phyloP scores from a whole-genome alignment of 2,329 filamentous ascomycete species.

The Pseudophaeomoniella oleicola region DNA sequence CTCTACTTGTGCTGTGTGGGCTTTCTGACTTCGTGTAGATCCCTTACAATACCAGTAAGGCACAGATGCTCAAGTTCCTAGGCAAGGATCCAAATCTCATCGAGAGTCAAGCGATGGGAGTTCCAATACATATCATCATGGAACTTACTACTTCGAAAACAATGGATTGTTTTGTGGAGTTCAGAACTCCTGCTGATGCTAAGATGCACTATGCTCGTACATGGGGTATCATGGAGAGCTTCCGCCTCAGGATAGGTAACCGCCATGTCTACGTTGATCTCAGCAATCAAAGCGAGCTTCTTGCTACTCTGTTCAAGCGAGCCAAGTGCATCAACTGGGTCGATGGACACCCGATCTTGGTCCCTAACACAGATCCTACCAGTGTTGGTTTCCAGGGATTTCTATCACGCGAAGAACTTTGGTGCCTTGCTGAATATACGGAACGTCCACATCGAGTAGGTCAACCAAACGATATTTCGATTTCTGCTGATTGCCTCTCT shows the following conservation, averaged over 20 bases:
- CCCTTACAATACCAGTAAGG: constrained; percentile 33
- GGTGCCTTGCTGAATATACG: constrained; percentile 30
- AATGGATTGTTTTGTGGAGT: constrained; percentile 38
- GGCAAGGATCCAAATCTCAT: constrained; percentile 23
- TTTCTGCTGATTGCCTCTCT: constrained; percentile 3
- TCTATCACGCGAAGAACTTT: constrained; percentile 34
- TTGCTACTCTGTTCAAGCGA: constrained; percentile 35
- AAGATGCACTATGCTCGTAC: too few species aligned
- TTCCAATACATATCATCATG: constrained; percentile 42
- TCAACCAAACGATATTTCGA: constrained; percentile 4
- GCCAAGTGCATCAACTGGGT: constrained; percentile 36
- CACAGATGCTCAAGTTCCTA: constrained; percentile 33
- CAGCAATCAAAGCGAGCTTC: constrained; percentile 33
- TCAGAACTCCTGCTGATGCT: constrained; percentile 16
- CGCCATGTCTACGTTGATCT: constrained; percentile 31
- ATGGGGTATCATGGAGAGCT: too few species aligned
- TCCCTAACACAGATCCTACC: constrained; percentile 24
- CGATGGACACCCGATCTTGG: constrained; percentile 3
- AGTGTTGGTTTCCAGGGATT: constrained; percentile 37
- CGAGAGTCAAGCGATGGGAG: constrained; percentile 18
- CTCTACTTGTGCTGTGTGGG: too few species aligned
- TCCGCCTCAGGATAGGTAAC: constrained; percentile 31
- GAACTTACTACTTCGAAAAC: constrained; percentile 42
- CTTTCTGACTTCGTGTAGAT: constrained; percentile 25
- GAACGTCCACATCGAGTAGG: constrained; percentile 34